Evolutionary conservation across 345 rosid species (phyloP), one percentile per base, ranked within the genome.

Genomic region (Turritis glabra): DNA sequence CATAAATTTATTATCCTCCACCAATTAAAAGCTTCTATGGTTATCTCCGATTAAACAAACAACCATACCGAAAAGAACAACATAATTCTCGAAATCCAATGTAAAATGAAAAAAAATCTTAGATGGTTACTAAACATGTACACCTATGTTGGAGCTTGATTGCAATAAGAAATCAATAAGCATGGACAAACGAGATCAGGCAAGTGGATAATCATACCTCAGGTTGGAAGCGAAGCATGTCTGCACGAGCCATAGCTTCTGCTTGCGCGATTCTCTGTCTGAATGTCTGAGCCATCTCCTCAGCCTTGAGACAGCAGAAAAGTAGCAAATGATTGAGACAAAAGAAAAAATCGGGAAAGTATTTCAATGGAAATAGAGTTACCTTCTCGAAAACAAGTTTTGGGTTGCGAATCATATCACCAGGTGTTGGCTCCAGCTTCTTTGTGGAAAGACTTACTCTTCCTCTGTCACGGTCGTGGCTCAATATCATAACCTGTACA

Each of bases 221-320:
- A 10, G 97, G 98, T 83, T 95, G 97, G 87, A 90, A 92, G 57
- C 98, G 89, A 55, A 95, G 93, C 94, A 92, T 95, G 82, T 92
- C 99, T 7, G 97, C 99, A 41, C 92, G 97, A 59, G 97, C 97
- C 99, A 95, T 95, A 2, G 97, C 97, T 89, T 95, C 99, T 33
- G 99, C 99, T 82, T 90, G 97, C 12, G 99, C 97, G 17, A 95
- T 95, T 83, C 97, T 89, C 83, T 92, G 97, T 81, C 97, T 86
- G 87, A 95, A 95, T 55, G 94, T 87, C 82, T 85, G 97, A 51
- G 99, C 99, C 97, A 95, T 92, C 90, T 95, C 99, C 87, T 95
- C 97, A 17, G 97, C 99, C 99, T 92, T 78, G 41, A 80, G 67
- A 65, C 35, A 62, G 54, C 0, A 63, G 17, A 69, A 73, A 51